Conservation (phyloP, 305 asterid genomes). For the Stenogyne calaminthoides region DNA sequence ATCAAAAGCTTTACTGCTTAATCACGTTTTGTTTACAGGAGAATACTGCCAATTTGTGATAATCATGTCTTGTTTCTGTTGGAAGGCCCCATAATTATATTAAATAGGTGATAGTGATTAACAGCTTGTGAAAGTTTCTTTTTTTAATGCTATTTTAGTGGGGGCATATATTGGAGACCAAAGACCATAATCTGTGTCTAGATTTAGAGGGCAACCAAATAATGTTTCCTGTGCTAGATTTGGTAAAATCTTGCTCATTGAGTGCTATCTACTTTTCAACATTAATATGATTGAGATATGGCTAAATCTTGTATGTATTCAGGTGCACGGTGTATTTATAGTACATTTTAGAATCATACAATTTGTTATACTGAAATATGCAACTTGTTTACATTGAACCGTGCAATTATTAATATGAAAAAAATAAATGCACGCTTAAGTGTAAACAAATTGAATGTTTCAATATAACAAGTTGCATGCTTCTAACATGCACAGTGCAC, state of each 20-base stretch:
- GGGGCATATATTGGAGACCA: conserved; percentile 15
- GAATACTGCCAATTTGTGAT: conserved; percentile 15
- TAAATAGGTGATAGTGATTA: conserved; percentile 10
- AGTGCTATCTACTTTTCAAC: background rate
- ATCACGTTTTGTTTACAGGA: conserved; percentile 42
- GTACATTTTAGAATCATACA: too few relatives aligned
- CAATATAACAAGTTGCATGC: too few relatives aligned
- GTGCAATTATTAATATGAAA: too few relatives aligned
- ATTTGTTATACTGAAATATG: too few relatives aligned
- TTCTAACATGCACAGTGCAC: too few relatives aligned
- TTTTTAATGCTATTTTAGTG: background rate
- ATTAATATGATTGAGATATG: background rate
- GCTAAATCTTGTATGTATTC: too few relatives aligned
- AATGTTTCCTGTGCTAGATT: conserved; percentile 31
- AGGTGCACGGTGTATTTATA: too few relatives aligned
- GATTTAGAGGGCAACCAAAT: conserved; percentile 18
- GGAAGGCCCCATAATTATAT: background rate
- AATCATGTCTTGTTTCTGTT: conserved; percentile 19
- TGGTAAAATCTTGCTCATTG: conserved; percentile 21
- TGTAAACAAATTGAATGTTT: too few relatives aligned
- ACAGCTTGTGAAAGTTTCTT: conserved; percentile 26
- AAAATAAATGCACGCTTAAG: too few relatives aligned
- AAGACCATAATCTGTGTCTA: conserved; percentile 5
- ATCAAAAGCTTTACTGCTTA: conserved; percentile 27
- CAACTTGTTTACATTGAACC: too few relatives aligned